Evolutionary conservation across 192 early-diverging fungal species (phyloP).

Genomic region (Lobosporangium transversale): DNA sequence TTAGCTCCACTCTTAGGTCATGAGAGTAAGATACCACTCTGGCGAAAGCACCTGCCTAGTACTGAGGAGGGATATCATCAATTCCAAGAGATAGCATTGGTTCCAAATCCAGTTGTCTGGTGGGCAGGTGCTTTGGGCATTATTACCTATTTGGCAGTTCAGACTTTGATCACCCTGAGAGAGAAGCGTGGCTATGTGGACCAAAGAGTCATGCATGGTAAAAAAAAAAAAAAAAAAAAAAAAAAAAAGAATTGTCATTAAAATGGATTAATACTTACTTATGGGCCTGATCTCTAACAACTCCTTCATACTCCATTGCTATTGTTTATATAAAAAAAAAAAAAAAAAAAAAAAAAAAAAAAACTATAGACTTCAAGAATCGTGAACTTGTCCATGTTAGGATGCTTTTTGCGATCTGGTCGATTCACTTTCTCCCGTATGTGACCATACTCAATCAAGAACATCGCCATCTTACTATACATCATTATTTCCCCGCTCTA

Average conservation of each 20-base stretch:
- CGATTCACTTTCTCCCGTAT: slow-evolving; percentile 9
- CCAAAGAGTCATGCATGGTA: neutral
- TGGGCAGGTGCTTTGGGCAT: slow-evolving; percentile 3
- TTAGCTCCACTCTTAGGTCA: slow-evolving; percentile 1
- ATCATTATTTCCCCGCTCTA: slow-evolving; percentile 30
- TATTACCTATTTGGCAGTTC: neutral
- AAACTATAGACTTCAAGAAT: slow-evolving; percentile 15
- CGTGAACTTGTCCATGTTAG: neutral
- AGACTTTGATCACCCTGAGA: neutral
- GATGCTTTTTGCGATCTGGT: slow-evolving; percentile 20
- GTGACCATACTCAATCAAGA: neutral
- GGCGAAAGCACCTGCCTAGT: neutral
- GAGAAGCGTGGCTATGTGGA: slow-evolving; percentile 19
- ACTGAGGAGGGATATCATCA: neutral
- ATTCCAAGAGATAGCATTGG: slow-evolving; percentile 14
- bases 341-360: too few species aligned
- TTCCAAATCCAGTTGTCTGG: slow-evolving; percentile 27
- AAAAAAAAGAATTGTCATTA: too few species aligned
- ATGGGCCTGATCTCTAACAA: too few species aligned
- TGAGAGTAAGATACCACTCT: neutral
- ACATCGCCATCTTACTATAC: neutral
- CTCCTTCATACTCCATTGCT: too few species aligned
- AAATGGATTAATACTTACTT: too few species aligned
- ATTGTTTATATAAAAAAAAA: neutral
- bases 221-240: too few species aligned